Percentiles rank a stretch among this genome's conserved stretches.
These are phyloP conservation scores for Coemansia reversa DNA, from an alignment of 192 early-diverging fungal genomes.

Conservation along the genomic window DNA sequence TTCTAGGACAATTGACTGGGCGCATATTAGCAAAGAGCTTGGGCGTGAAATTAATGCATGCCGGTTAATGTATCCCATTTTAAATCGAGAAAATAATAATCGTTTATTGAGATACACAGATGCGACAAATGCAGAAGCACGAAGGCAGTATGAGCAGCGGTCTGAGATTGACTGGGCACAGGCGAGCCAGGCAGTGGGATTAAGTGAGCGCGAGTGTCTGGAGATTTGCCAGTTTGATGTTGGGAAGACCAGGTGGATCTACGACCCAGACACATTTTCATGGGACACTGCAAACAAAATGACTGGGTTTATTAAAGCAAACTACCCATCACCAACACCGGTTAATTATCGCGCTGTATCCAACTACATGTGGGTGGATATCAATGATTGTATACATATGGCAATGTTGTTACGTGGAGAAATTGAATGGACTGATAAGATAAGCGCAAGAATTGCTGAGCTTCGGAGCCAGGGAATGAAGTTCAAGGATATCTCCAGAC, in stretches of 20 bases:
- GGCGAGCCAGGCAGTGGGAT: background rate
- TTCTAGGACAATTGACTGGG: no score
- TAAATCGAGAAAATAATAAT: background rate
- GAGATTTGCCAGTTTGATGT: background rate
- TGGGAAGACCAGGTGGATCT: conserved; percentile 12
- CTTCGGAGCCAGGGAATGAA: conserved; percentile 7
- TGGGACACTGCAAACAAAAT: background rate
- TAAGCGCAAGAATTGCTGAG: background rate
- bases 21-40: no score
- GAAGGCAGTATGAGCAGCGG: background rate
- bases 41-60: background rate
- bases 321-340: conserved; percentile 12
- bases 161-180: conserved; percentile 7
- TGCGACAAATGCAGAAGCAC: background rate
- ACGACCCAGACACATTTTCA: conserved; percentile 12
- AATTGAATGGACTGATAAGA: conserved; percentile 10
- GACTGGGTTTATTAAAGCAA: conserved; percentile 7
- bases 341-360: conserved; percentile 18
- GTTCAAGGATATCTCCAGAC: conserved; percentile 8
- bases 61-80: background rate
- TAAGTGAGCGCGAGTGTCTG: conserved; percentile 10
- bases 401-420: conserved; percentile 3
- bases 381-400: conserved; percentile 14
- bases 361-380: conserved; percentile 23
- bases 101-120: background rate